Evolutionary conservation across 768 basidiomycete genomes (phyloP), one percentile per base, ranked within the genome.

Genomic region (Solioccasus polychromus): DNA sequence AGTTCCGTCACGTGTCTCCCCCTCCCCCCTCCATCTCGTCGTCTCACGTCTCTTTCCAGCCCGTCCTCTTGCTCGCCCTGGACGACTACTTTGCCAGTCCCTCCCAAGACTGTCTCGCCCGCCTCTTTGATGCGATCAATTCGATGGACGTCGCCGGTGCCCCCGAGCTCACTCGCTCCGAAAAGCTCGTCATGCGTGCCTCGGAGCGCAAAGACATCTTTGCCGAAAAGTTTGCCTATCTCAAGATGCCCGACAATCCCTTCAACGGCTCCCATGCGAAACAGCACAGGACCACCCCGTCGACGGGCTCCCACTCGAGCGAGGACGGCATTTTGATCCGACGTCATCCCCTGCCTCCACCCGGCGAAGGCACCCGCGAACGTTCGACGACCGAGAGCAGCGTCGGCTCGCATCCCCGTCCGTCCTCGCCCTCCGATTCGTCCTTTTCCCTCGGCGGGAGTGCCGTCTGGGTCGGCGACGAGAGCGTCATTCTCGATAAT

Each of bases 131-230:
- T 54, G 83, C 93, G 5, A 84, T 97, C 51, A 98, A 98, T 63
- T 82, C 88, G 6, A 91, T 98, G 79, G 82, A 95, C 58, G 72
- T 91, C 17, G 77, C 83, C n/a, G 76, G 74, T 8, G 82, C 88
- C 20, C 96, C 96, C 2, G 63, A 71, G 5, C 71, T 99, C 35
- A 84, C 83, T 5, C 81, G 89, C 23, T 71, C 77, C 51, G 96
- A 99, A 69, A 92, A 91, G 54, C 70, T 92, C 43, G 77, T 99
- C 47, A 83, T 97, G 77, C 88, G 94, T 23, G 77, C 82, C 1
- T 90, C 88, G 12, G 94, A 98, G 49, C 79, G 92, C 25, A 92
- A 90, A 62, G 94, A 97, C 61, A 76, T 96, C 35, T 94, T 98
- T 61, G 72, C 82, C 17, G 94, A 97, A 57, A 90, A 88, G 65